These are phyloP conservation scores for Neurospora pannonica DNA, from an alignment of 495 filamentous ascomycete genomes.

Conservation along the genomic window DNA sequence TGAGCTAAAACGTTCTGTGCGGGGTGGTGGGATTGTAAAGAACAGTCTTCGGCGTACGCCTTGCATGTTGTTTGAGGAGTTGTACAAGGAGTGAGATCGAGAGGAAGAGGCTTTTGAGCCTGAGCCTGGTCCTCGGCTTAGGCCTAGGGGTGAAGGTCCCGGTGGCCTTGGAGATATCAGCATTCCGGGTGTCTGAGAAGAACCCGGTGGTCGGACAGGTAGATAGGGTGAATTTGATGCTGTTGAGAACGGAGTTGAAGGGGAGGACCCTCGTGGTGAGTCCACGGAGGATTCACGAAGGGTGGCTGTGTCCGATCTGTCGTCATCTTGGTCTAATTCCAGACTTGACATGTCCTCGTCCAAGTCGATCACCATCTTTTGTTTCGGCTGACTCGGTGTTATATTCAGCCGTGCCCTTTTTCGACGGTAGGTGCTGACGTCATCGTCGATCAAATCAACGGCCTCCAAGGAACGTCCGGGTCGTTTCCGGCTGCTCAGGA, in stretches of 20 bases:
- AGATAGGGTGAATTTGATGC: not conserved
- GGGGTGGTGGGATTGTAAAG: not conserved
- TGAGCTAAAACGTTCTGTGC: not conserved
- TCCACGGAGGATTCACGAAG: not conserved
- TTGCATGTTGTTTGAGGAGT: not conserved
- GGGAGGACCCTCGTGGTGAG: not conserved
- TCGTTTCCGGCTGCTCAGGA: not conserved
- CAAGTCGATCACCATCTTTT: not conserved
- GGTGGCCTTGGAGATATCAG: not conserved
- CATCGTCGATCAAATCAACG: not conserved
- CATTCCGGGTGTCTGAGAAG: not conserved
- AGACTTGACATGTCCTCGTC: not conserved
- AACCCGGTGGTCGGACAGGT: not conserved
- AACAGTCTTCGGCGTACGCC: not conserved
- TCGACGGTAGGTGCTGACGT: not conserved
- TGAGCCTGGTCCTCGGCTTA: not conserved
- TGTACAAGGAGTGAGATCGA: not conserved
- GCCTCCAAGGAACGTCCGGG: fast-evolving
- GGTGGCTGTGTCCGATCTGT: not conserved
- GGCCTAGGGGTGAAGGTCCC: not conserved
- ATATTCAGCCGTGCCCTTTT: not conserved
- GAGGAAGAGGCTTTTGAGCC: too few relatives aligned
- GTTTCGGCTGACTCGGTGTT: too few relatives aligned
- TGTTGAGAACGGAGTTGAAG: not conserved
- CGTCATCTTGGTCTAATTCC: not conserved